Conservation (phyloP, 805 yeast species). For the Hanseniaspora thailandica region DNA sequence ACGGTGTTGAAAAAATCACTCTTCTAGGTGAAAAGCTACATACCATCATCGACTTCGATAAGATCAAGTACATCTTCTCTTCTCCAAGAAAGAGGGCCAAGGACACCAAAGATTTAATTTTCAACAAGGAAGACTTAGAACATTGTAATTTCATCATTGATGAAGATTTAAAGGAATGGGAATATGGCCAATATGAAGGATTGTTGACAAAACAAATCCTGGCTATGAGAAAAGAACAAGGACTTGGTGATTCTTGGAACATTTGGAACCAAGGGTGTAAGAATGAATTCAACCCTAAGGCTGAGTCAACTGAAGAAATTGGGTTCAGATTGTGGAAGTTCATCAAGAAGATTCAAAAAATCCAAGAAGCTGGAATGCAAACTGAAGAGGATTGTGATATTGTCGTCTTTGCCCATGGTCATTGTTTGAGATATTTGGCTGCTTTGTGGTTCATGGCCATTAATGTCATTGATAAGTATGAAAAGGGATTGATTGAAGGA, state of each 20-base stretch:
- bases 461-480: slow-evolving; percentile 1
- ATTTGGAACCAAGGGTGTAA: slow-evolving; percentile 93
- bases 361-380: slow-evolving; percentile 46
- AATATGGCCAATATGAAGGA: slow-evolving; percentile 94
- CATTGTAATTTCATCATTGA: slow-evolving; percentile 39
- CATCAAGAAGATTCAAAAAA: slow-evolving; percentile 48
- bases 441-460: slow-evolving; percentile 60
- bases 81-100: slow-evolving; percentile 78
- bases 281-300: slow-evolving; percentile 34
- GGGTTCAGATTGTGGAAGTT: slow-evolving; percentile 59
- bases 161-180: slow-evolving; percentile 84
- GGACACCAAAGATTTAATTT: slow-evolving; percentile 56
- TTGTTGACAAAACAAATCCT: slow-evolving; percentile 54
- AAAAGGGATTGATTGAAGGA: slow-evolving; percentile 2
- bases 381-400: slow-evolving; percentile 53
- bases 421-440: slow-evolving; percentile 77
- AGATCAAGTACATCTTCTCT: slow-evolving; percentile 52
- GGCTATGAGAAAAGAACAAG: slow-evolving; percentile 37
- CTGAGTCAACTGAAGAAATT: slow-evolving; percentile 60
- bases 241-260: slow-evolving; percentile 39
- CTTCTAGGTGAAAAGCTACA: slow-evolving; percentile 49
- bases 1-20: slow-evolving; percentile 66
- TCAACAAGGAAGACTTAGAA: slow-evolving; percentile 32
- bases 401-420: slow-evolving; percentile 85
- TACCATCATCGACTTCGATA: slow-evolving; percentile 46